Evolutionary conservation across 352 stramenopile species (phyloP).

Genomic region (Thalassiosira livingstoniorum): DNA sequence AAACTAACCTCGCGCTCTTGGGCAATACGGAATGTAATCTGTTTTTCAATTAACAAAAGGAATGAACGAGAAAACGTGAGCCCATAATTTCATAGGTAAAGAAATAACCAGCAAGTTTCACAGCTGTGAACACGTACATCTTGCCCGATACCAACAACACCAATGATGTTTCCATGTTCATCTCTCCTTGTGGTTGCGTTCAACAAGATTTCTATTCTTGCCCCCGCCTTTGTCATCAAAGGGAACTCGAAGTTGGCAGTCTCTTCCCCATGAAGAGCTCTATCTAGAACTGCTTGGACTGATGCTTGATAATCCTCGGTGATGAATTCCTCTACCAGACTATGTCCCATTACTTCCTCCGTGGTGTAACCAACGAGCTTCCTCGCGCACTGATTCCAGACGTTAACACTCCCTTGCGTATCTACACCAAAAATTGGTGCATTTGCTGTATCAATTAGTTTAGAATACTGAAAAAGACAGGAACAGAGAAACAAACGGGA

Average conservation of each 20-base stretch:
- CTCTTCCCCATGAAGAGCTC: slow-evolving; percentile 6
- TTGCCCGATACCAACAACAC: slow-evolving; percentile 81
- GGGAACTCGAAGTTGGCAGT: slow-evolving; percentile 82
- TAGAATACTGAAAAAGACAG: no score
- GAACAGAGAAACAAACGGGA: no score
- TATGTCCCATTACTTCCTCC: slow-evolving; percentile 86
- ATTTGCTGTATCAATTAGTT: slow-evolving; percentile 91
- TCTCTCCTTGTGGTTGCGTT: slow-evolving; percentile 62
- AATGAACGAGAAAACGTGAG: slow-evolving; percentile 86
- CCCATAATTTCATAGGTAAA: slow-evolving; percentile 89
- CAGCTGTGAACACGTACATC: no score
- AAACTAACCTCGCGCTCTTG: slow-evolving; percentile 87
- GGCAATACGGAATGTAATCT: slow-evolving; percentile 85
- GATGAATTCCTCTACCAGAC: slow-evolving; percentile 89
- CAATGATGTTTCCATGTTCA: slow-evolving; percentile 55
- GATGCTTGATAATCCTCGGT: slow-evolving; percentile 65
- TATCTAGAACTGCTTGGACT: slow-evolving; percentile 67
- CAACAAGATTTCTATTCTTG: slow-evolving; percentile 49
- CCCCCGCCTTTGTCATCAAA: slow-evolving; percentile 80
- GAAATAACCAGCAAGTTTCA: no score
- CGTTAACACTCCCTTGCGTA: slow-evolving; percentile 80
- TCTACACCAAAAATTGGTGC: slow-evolving; percentile 90
- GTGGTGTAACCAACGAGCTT: slow-evolving; percentile 9
- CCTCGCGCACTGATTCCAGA: slow-evolving; percentile 23
- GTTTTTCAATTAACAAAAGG: neutral